Evolutionary conservation across 352 stramenopile genomes (phyloP), one percentile per base, ranked within the genome.

Genomic region (Pythium inflatum): DNA sequence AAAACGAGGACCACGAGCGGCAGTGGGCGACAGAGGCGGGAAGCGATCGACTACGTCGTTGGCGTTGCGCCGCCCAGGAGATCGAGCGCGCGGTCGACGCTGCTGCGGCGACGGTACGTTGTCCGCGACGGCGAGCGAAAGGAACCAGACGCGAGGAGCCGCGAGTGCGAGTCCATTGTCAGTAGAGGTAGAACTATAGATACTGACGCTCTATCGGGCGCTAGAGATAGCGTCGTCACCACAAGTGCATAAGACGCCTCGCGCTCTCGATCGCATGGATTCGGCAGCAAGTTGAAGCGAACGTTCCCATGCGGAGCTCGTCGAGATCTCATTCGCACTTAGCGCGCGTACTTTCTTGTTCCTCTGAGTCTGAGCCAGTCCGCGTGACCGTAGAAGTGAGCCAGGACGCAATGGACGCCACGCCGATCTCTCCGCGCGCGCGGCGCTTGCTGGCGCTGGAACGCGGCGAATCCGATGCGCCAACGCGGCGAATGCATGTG

Each of bases 361-460:
- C 7, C 18, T 36, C 34, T 62, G 55, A 51, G 27, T 62, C 55
- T 62, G 55, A 51, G 13, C 38, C 51, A n/a, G n/a, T n/a, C n/a
- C n/a, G n/a, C n/a, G n/a, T n/a, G n/a, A n/a, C n/a, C n/a, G n/a
- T n/a, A n/a, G 34, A 41, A 41, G 34, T 8, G 34, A 41, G 34
- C 5, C 16, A n/a, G 49, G 22, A 27, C 13, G 20, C 14, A 18
- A 41, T 40, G 25, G 25, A 62, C 13, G 36, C 50, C 55, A 16
- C 5, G 6, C 55, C 55, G 14, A 27, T 62, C 36, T 62, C 55
- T 25, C 55, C 55, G 31, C 43, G 58, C 8, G 25, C 31, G 28
- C 45, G 45, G 11, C 41, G 46, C 24, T n/a, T 57, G n/a, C 45
- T 34, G 5, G 38, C 49, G 36, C 28, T 53, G 18, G 50, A 59